Evolutionary conservation across 192 early-diverging fungal genomes (phyloP).

Genomic region (Backusella macrospora): DNA sequence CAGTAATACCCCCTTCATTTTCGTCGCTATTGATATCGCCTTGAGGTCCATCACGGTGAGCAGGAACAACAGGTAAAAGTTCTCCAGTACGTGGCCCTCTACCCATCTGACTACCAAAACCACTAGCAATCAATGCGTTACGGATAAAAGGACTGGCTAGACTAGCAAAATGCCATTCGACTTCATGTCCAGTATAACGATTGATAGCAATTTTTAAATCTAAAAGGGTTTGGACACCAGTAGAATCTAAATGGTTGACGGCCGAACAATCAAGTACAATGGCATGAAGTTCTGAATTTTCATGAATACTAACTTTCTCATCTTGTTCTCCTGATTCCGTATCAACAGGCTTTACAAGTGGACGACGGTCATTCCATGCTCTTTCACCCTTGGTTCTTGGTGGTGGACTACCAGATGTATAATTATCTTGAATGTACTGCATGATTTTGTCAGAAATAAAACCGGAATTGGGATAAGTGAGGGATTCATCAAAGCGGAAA

Average conservation of each 20-base stretch:
- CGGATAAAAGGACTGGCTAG: constrained; percentile 14
- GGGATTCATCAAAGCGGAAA: constrained; percentile 35
- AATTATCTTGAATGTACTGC: constrained; percentile 27
- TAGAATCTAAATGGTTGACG: constrained; percentile 27
- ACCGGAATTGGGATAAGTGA: constrained; percentile 36
- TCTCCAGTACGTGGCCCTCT: constrained; percentile 25
- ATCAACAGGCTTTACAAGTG: neutral
- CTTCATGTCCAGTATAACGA: constrained; percentile 22
- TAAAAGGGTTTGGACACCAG: constrained; percentile 24
- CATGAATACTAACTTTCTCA: constrained; percentile 5
- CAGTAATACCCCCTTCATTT: neutral
- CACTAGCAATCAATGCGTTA: constrained; percentile 18
- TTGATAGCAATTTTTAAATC: constrained; percentile 13
- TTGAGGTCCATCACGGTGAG: constrained; percentile 24
- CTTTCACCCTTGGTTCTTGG: constrained; percentile 24
- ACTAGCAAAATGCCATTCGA: constrained; percentile 36
- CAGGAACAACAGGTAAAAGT: constrained; percentile 26
- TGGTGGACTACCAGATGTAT: constrained; percentile 13
- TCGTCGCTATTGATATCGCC: neutral
- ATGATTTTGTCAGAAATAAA: constrained; percentile 37
- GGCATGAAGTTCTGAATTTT: constrained; percentile 16
- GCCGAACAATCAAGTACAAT: constrained; percentile 33
- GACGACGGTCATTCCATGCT: constrained; percentile 33
- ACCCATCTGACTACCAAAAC: constrained; percentile 29
- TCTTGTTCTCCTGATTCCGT: neutral